Evolutionary conservation across 352 stramenopile species (phyloP).

Genomic region (Phytophthora parvispora): DNA sequence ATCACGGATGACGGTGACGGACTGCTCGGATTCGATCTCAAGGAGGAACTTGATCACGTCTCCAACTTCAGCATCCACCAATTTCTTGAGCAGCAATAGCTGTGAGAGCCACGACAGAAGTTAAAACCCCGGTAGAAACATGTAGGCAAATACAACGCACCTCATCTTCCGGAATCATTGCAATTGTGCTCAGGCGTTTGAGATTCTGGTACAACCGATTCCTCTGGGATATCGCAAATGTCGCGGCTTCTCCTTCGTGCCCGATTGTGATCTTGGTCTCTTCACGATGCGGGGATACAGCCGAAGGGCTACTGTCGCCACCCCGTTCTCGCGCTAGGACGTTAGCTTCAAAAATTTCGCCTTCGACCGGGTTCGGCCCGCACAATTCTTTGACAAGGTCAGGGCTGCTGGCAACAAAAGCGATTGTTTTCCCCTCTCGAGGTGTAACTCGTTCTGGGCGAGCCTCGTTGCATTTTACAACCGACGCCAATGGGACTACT

Average conservation of each 20-base stretch:
- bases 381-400: neutral
- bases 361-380: neutral
- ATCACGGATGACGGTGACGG: slow-evolving; percentile 34
- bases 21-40: slow-evolving; percentile 51
- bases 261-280: slow-evolving; percentile 72
- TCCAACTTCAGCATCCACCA: slow-evolving; percentile 77
- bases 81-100: slow-evolving; percentile 75
- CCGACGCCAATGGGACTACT: neutral
- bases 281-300: slow-evolving; percentile 36
- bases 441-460: neutral
- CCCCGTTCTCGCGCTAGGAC: neutral
- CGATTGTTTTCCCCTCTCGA: neutral
- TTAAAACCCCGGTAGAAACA: neutral
- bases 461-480: neutral
- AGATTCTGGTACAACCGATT: slow-evolving; percentile 75
- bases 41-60: slow-evolving; percentile 77
- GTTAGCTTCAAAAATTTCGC: neutral
- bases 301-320: neutral
- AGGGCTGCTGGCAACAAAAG: slow-evolving; percentile 17
- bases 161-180: slow-evolving; percentile 66
- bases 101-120: slow-evolving; percentile 14
- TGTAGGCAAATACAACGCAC: slow-evolving; percentile 35
- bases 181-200: slow-evolving; percentile 59
- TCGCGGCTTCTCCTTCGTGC: slow-evolving; percentile 37
- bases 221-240: slow-evolving; percentile 61